Base-by-base conservation (phyloP, 1,139 yeast species). In the Wickerhamomyces sp. region DNA sequence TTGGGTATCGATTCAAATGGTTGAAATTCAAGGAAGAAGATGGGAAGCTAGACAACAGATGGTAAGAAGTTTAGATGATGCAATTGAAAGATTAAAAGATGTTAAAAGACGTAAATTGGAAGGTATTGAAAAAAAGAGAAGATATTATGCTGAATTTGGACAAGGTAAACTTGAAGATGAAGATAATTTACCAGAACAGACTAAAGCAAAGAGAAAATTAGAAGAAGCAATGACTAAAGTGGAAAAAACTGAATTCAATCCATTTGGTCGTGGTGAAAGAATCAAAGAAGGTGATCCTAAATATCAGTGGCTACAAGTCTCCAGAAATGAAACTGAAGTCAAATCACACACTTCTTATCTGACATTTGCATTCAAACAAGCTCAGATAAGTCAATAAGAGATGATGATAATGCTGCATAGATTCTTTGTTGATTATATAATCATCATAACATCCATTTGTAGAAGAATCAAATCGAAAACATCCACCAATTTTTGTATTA, bases 311-410 rank as follows among this genome's bases (percentile, higher is more conserved):
- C 71, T 75, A 50, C 76, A 88, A 53, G 94, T 91, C 27, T 81
- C 96, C 14, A 83, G 81, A 61, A 72, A 84, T 4, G 99, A 93
- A 63, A 60, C 81, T 5, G 98, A 93, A 59, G 74, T 93, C 58
- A 93, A 91, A 67, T 84, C 91, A 26, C 99, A 94, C 57, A 94
- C 99, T 0, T 89, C 97, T 1, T 94, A 89, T 62, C 70, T 94
- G 61, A 89, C 97, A 1, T 94, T 94, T 75, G 99, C 99, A 34
- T 73, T 66, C 50, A 72, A 70, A 42, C 51, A 49, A 40, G 55
- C 56, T 4, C 45, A 23, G 13, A 11, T 34, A 23, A 30, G 27
- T 10, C n/a, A 33, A 27, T 32, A 32, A 41, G 3, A 2, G 7
- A 15, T 33, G 6, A 36, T 7, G 18, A 8, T 11, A 14, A 15